Evolutionary conservation across 2,329 filamentous ascomycete species (phyloP).

Genomic region (Claviceps cyperi): DNA sequence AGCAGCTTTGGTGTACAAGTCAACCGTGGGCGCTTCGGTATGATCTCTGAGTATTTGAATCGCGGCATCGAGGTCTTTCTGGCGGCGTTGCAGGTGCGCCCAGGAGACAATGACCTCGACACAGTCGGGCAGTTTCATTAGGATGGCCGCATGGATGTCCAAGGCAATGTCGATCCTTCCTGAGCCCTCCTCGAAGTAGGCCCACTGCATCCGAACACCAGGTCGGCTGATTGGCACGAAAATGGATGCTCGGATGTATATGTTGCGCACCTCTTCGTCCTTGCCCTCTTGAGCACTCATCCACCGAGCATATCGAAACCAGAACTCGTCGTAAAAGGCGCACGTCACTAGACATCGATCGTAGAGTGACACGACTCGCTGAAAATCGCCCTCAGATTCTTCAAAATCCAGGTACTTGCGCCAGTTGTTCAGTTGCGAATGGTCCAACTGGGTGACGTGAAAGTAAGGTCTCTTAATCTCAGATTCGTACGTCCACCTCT

Average conservation of each 20-base stretch:
- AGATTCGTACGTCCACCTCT: conserved; percentile 88
- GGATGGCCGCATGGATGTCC: conserved; percentile 71
- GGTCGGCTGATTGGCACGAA: conserved; percentile 81
- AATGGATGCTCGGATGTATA: conserved; percentile 79
- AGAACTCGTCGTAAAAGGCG: conserved; percentile 94
- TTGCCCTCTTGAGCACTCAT: conserved; percentile 70
- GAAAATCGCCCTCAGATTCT: conserved; percentile 66
- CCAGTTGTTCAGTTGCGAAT: conserved; percentile 78
- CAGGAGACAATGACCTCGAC: conserved; percentile 79
- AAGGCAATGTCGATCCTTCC: conserved; percentile 64
- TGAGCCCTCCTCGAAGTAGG: conserved; percentile 82
- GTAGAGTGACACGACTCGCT: conserved; percentile 69
- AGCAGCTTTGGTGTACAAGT: conserved; percentile 70
- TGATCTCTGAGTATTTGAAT: conserved; percentile 71
- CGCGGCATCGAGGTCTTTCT: conserved; percentile 69
- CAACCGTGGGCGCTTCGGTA: conserved; percentile 57
- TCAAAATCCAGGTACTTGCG: conserved; percentile 94
- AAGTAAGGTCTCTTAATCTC: conserved; percentile 95
- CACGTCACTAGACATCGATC: conserved; percentile 88
- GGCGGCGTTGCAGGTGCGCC: conserved; percentile 74
- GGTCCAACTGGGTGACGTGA: conserved; percentile 84
- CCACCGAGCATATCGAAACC: conserved; percentile 94
- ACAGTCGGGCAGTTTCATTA: conserved; percentile 63
- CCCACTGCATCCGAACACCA: conserved; percentile 75
- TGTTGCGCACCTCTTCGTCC: conserved; percentile 79